Evolutionary conservation across 2,329 filamentous ascomycete genomes (phyloP), one percentile per base, ranked within the genome.

Genomic region (Pseudonectria buxi): DNA sequence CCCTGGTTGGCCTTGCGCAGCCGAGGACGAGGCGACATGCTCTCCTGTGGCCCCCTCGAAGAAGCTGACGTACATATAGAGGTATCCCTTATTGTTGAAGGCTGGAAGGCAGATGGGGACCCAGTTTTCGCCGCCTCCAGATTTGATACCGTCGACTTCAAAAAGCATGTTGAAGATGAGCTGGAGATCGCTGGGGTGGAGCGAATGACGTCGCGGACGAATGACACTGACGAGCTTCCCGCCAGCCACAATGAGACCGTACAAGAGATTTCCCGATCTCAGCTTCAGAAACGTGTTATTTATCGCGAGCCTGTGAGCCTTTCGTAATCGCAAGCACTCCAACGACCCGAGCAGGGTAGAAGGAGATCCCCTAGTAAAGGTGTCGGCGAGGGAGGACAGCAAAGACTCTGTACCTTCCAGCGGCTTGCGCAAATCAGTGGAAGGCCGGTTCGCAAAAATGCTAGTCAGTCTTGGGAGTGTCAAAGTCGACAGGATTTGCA

Each of bases 151-250:
- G 32, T 87, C 86, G 3, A 90, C 92, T 64, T 94, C 89, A 53
- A 98, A 98, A 2, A 98, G 78, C 94, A 98, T 98, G 56, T 96
- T 96, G 71, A 98, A 98, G 41, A 98, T 89, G 30, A 98, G 75
- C 55, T 95, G 90, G 15, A 98, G 71, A 57, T 98, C 92, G 44
- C 89, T 90, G 0, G 94, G 92, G 51, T 98, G 94, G 3, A 98
- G 71, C 1, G 89, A 95, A 60, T 98, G 92, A 39, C 92, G 86
- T 49, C 94, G 89, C 6, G 94, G 94, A 26, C 92, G 75, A 38
- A 96, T 84, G 26, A 98, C 94, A 56, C 89, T 95, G 46, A 98
- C 92, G 6, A 98, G 80, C 52, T 84, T 83, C 5, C 89, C 90
- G 10, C 89, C 88, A 4, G 92, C 92, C 12, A 95, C 90, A 41